phyloP scores from a whole-genome alignment of 495 filamentous ascomycete species.

The Aspergillus diversus region DNA sequence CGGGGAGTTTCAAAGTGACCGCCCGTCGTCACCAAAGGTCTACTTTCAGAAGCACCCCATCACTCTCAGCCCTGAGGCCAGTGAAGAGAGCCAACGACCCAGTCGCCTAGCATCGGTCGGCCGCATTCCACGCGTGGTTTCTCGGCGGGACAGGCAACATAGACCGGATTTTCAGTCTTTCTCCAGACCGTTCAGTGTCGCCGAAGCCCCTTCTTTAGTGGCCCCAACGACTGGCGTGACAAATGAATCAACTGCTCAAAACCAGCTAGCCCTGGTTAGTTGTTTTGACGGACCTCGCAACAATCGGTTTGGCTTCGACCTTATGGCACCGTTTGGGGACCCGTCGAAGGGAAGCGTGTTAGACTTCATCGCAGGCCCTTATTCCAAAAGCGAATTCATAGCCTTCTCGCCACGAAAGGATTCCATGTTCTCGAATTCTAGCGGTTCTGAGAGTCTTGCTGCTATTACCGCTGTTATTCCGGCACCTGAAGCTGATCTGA shows the following conservation, averaged over 20 bases:
- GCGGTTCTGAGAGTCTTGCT: conserved; percentile 65
- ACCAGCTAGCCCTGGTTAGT: neutral
- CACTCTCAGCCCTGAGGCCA: conserved; percentile 21
- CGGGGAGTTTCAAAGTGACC: conserved; percentile 42
- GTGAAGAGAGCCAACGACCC: conserved; percentile 33
- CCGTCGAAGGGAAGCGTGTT: conserved; percentile 38
- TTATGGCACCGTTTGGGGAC: conserved; percentile 44
- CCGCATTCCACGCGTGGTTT: conserved; percentile 87
- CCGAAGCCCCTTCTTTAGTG: conserved; percentile 35
- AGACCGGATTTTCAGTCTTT: conserved; percentile 78
- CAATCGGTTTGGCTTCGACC: conserved; percentile 31
- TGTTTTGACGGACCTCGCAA: conserved; percentile 26
- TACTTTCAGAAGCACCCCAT: conserved; percentile 37
- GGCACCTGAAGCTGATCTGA: conserved; percentile 56
- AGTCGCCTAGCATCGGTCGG: conserved; percentile 77
- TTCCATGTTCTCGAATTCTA: conserved; percentile 69
- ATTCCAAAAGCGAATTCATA: conserved; percentile 62
- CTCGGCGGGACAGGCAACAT: conserved; percentile 66
- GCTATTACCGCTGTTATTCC: conserved; percentile 67
- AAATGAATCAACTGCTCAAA: conserved; percentile 20
- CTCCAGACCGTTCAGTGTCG: conserved; percentile 73
- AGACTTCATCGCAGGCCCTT: conserved; percentile 46
- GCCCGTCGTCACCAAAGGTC: conserved; percentile 48
- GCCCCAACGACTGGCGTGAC: conserved; percentile 23
- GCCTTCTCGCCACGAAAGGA: conserved; percentile 71